Evolutionary conservation across 257 asterid species (phyloP), one percentile per base, ranked within the genome.

Genomic region (Salvia rosmarinus): DNA sequence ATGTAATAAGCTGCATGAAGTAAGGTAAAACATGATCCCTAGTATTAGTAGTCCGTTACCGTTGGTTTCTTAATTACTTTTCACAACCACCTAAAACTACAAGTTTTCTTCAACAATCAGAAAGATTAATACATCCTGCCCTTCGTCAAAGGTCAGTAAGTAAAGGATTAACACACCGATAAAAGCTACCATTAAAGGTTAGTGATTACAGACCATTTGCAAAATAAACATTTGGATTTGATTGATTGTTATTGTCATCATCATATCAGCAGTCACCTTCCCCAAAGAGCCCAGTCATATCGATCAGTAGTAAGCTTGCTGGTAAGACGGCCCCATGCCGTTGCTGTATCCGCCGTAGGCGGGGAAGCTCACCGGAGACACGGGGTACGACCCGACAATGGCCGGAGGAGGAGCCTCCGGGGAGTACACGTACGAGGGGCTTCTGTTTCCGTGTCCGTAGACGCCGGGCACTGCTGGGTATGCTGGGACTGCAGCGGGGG

Each of bases 261-360:
- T 84, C 72, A 85, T 85, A 94, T 91, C 95, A 94, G 94, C 79
- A 76, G 92, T 87, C 85, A 81, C 89, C 88, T 77, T 77, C 72
- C 74, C 83, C 71, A 13, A 71, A 64, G 62, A 79, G 56, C 71
- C 74, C 80, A 72, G 91, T 84, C 87, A 82, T 75, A 80, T 85
- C 81, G 40, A 86, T 87, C 86, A 85, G 98, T 95, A 91, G 96
- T 95, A 95, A 79, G 93, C 90, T 84, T 88, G 99, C 83, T 82
- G 99, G 87, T 89, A 94, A 78, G 90, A 88, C 54, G 92, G 95
- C 57, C 83, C 85, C 90, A 91, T 88, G 34, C 88, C 96, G 59
- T 74, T 85, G 76, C 84, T 86, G 77, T 88, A 90, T 59, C 94
- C 93, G 57, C 96, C 96, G 10, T 91, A 95, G 7, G 90, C 88